A percentile compares a stretch with the other conserved stretches of the same genome.
These are phyloP conservation scores for Lepidium sativum DNA, from an alignment of 345 rosid genomes.

Conservation along the genomic window DNA sequence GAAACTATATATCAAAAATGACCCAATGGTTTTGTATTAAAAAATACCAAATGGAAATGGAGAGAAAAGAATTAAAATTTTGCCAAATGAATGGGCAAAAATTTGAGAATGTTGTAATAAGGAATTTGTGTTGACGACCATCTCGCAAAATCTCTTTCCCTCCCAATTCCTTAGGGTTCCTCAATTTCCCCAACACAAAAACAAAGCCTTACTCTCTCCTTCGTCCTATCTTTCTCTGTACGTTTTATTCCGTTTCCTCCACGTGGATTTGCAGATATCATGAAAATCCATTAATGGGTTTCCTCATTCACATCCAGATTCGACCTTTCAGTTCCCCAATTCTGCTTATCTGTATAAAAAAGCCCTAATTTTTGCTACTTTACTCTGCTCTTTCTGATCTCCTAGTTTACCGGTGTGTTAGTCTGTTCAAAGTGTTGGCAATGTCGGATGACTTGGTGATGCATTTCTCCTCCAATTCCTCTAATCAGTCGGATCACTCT, in stretches of 20 bases:
- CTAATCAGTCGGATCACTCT: conserved; percentile 94
- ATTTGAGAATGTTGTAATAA: background rate
- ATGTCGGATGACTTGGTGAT: conserved; percentile 90
- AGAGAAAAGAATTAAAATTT: background rate
- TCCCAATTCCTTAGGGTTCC: conserved; percentile 30
- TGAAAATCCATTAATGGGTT: conserved; percentile 1
- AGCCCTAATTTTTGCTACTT: conserved; percentile 12
- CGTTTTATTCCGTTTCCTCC: conserved; percentile 2
- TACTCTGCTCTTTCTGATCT: background rate
- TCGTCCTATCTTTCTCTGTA: conserved; percentile 12
- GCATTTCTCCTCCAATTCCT: conserved; percentile 92
- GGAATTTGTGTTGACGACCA: background rate
- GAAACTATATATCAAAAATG: too few species aligned
- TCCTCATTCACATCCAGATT: background rate
- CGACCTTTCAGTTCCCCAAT: background rate
- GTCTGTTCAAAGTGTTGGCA: conserved; percentile 14
- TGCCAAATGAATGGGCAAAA: background rate
- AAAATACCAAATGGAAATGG: background rate
- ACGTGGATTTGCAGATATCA: background rate
- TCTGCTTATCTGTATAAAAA: background rate
- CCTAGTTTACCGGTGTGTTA: background rate
- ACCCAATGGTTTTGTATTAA: too few species aligned
- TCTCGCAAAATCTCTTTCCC: conserved; percentile 11
- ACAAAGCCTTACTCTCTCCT: background rate
- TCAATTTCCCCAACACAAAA: background rate